Evolutionary conservation across 129 eudicot genomes (phyloP).

Genomic region (Helichrysum umbraculigerum): DNA sequence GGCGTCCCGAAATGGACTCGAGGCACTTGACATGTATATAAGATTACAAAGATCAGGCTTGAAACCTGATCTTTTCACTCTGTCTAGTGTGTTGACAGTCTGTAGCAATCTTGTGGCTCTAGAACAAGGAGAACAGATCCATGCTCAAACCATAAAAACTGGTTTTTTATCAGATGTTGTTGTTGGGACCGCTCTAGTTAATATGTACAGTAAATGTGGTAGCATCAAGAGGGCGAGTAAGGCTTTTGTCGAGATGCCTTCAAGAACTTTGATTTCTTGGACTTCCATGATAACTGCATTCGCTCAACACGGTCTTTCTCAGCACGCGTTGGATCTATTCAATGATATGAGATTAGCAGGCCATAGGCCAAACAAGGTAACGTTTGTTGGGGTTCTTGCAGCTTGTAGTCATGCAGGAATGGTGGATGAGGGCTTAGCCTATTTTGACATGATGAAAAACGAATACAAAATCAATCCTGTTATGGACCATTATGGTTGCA

Average conservation of each 20-base stretch:
- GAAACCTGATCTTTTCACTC: constrained; percentile 78
- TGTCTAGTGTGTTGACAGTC: constrained; percentile 64
- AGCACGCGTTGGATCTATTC: constrained; percentile 72
- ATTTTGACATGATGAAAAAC: constrained; percentile 75
- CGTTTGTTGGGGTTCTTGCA: constrained; percentile 76
- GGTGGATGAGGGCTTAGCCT: constrained; percentile 66
- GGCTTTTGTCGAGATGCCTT: constrained; percentile 77
- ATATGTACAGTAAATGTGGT: constrained; percentile 93
- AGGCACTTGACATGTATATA: constrained; percentile 63
- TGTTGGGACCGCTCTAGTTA: constrained; percentile 79
- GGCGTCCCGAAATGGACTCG: constrained; percentile 56
- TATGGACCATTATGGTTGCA: constrained; percentile 77
- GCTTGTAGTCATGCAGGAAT: constrained; percentile 91
- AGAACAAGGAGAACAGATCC: constrained; percentile 93
- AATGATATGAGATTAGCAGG: constrained; percentile 82
- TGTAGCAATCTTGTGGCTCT: constrained; percentile 72
- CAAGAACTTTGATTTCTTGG: constrained; percentile 85
- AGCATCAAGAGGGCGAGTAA: constrained; percentile 63
- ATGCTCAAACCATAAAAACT: constrained; percentile 62
- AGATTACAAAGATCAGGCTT: constrained; percentile 57
- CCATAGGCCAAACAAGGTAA: constrained; percentile 72
- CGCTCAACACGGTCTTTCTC: constrained; percentile 66
- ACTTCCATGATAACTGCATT: constrained; percentile 87
- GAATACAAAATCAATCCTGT: constrained; percentile 72
- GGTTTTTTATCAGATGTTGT: constrained; percentile 75